Conservation (phyloP, 805 yeast species). For the Ascoidea tarda region DNA sequence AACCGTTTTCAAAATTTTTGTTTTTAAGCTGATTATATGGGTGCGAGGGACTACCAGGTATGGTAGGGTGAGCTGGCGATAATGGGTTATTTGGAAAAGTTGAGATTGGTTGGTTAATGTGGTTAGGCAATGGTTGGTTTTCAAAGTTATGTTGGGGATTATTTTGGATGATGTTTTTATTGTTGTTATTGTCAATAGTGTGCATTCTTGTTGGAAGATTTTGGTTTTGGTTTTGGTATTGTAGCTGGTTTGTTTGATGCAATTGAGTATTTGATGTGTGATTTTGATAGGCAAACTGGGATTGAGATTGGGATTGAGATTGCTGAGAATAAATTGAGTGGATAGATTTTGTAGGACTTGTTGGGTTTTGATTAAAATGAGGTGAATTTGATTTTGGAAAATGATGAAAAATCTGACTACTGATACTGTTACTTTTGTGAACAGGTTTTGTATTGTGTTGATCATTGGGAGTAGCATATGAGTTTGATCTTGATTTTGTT, state of each 20-base stretch:
- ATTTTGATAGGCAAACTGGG: neutral
- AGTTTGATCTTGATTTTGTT: conserved; percentile 1
- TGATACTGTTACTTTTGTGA: neutral
- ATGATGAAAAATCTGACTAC: neutral
- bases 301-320: neutral
- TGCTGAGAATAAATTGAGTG: neutral
- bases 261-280: neutral
- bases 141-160: neutral
- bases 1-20: conserved; percentile 1
- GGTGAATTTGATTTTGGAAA: neutral
- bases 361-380: neutral
- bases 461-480: neutral
- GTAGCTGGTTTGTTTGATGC: neutral
- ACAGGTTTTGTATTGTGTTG: neutral
- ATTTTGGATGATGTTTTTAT: neutral
- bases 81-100: neutral
- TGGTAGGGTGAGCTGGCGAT: neutral
- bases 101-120: neutral
- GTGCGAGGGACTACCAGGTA: conserved; percentile 1
- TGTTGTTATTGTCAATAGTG: conserved; percentile 2
- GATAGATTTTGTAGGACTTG: conserved; percentile 1
- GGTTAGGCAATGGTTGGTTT: neutral
- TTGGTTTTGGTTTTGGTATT: neutral
- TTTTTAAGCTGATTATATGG: conserved; percentile 5
- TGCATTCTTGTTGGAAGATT: neutral